Evolutionary conservation across 306 rosid species (phyloP).

Genomic region (Arachis stenosperma): DNA sequence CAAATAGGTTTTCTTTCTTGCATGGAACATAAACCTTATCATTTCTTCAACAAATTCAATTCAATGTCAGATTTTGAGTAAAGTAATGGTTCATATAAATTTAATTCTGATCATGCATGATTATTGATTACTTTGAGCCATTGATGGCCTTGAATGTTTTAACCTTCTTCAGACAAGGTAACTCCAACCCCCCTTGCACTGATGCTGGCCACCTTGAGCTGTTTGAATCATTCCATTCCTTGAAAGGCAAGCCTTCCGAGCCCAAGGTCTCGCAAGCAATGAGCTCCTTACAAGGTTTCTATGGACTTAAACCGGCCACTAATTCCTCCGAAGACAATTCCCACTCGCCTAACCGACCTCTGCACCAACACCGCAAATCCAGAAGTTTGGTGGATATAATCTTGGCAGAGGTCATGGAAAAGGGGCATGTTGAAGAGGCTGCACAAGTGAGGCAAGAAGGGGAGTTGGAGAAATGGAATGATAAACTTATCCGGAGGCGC

Average conservation of each 20-base stretch:
- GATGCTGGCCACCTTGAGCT: conserved; percentile 44
- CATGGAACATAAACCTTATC: too few species aligned
- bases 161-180: conserved; percentile 46
- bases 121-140: conserved; percentile 14
- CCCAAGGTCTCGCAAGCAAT: conserved; percentile 67
- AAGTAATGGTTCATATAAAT: too few species aligned
- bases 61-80: too few species aligned
- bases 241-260: conserved; percentile 49
- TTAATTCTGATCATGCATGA: too few species aligned
- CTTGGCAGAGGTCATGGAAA: conserved; percentile 60
- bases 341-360: conserved; percentile 30
- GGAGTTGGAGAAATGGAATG: conserved; percentile 51
- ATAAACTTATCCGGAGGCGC: conserved; percentile 59
- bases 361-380: conserved; percentile 58
- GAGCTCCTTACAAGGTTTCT: conserved; percentile 79
- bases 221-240: conserved; percentile 67
- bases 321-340: conserved; percentile 51
- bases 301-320: conserved; percentile 60
- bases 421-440: conserved; percentile 24
- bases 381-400: conserved; percentile 62
- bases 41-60: too few species aligned
- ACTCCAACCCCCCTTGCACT: conserved; percentile 47
- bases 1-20: conserved; percentile 12
- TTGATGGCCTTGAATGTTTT: conserved; percentile 23
- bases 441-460: conserved; percentile 43